Conservation (phyloP, 345 rosid genomes). For the Pseudoturritis turrita region DNA sequence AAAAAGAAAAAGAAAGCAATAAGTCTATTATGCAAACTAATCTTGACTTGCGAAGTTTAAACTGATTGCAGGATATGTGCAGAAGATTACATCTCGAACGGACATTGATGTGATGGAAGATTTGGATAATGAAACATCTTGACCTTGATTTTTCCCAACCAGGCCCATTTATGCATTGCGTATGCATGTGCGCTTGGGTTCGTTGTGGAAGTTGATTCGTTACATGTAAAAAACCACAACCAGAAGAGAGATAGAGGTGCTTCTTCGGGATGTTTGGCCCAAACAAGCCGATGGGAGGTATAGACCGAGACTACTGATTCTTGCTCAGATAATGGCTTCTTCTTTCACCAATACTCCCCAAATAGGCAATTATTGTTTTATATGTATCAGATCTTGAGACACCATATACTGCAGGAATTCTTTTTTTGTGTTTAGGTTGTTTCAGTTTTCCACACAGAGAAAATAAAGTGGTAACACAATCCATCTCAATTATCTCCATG, state of each 20-base stretch:
- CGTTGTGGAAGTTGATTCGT: conserved; percentile 7
- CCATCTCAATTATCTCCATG: neutral
- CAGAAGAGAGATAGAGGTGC: conserved; percentile 11
- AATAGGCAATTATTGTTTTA: conserved; percentile 3
- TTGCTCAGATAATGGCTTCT: conserved; percentile 20
- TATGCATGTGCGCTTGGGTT: conserved; percentile 7
- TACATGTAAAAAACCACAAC: neutral
- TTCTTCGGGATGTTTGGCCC: conserved; percentile 25
- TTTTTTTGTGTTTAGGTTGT: conserved; percentile 6
- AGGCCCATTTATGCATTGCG: neutral
- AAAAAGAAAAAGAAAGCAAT: neutral
- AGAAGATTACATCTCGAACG: conserved; percentile 82
- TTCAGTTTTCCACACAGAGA: conserved; percentile 3
- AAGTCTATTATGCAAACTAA: neutral
- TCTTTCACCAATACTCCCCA: conserved; percentile 7
- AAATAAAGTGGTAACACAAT: conserved; percentile 4
- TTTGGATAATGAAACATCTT: conserved; percentile 66
- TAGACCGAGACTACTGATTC: conserved; percentile 24
- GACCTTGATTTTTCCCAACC: conserved; percentile 24
- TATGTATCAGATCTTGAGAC: conserved; percentile 11
- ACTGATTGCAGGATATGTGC: conserved; percentile 73
- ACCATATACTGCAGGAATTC: conserved; percentile 9
- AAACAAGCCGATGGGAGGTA: conserved; percentile 24
- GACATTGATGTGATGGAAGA: conserved; percentile 87
- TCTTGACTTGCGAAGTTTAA: neutral